Evolutionary conservation across 305 asterid genomes (phyloP), one percentile per base, ranked within the genome.

Genomic region (Plantago lanceolata): DNA sequence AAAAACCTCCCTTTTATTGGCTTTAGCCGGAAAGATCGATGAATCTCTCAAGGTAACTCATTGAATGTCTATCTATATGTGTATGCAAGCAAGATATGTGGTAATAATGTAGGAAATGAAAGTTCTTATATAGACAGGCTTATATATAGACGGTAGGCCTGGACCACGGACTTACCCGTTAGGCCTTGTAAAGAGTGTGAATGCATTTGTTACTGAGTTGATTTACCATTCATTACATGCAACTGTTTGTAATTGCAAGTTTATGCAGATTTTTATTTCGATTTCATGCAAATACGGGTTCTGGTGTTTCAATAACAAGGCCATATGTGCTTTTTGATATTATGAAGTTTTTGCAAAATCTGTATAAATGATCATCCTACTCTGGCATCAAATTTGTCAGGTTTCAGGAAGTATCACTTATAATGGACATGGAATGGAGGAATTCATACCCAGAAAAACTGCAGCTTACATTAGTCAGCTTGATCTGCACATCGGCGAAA

Each of bases 11-110:
- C 79, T 83, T 65, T 40, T 83, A 63, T 53, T 78, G 14, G 88
- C 88, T 49, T 64, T 83, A 73, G 82, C 88, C 0, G 86, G 86
- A 44, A 80, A 76, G 35, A 82, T 80, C 4, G 84, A 82, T 59
- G 53, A 65, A 26, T 3, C 72, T 8, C 71, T 83, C 3, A 74
- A 68, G 73, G 85, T 78, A 73, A 66, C 58, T 19, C 58, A 52
- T 11, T 9, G 2, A 5, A 29, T 12, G 2, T 40, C 15, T 40
- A 1, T 40, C 58, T 11, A 52, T 52, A 5, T 18, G 55, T 18
- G 55, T 49, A 17, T 50, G 56, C 55, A 19, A 18, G 56, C 45
- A 40, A 40, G 13, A 9, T 1, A 35, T 6, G 44, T 6, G 8
- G n/a, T n/a, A n/a, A n/a, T n/a, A n/a, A n/a, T n/a, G n/a, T n/a